Evolutionary conservation across 441 rosid species (phyloP).

Genomic region (Oxalis stricta): DNA sequence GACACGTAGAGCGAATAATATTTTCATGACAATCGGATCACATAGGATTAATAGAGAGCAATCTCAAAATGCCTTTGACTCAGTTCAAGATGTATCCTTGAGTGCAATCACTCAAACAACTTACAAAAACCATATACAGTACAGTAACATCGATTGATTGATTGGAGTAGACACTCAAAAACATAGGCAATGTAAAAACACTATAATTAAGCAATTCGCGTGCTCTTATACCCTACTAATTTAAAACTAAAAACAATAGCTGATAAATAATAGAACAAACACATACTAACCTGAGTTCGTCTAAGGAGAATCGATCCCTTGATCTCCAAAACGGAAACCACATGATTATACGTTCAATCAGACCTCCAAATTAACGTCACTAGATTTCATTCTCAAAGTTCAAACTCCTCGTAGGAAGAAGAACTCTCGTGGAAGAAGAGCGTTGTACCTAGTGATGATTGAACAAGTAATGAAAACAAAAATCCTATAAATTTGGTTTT

Average conservation of each 20-base stretch:
- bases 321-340: constrained; percentile 88
- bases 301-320: constrained; percentile 89
- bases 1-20: too few relatives aligned
- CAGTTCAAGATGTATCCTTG: too few relatives aligned
- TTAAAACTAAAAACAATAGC: not conserved
- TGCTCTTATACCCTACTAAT: not conserved
- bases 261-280: not conserved
- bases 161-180: not conserved
- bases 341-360: constrained; percentile 61
- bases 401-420: too few relatives aligned
- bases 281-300: constrained; percentile 71
- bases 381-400: constrained; percentile 12
- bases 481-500: too few relatives aligned
- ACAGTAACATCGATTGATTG: too few relatives aligned
- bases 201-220: not conserved
- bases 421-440: too few relatives aligned
- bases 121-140: not conserved
- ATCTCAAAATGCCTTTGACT: too few relatives aligned
- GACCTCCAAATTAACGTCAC: constrained; percentile 15
- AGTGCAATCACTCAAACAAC: not conserved
- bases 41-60: too few relatives aligned
- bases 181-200: not conserved
- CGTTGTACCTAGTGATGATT: too few relatives aligned
- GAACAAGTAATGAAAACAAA: too few relatives aligned
- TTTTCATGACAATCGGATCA: too few relatives aligned